These are phyloP conservation scores for Alternaria novae-zelandiae DNA, from an alignment of 2,329 filamentous ascomycete species.

Conservation along the genomic window DNA sequence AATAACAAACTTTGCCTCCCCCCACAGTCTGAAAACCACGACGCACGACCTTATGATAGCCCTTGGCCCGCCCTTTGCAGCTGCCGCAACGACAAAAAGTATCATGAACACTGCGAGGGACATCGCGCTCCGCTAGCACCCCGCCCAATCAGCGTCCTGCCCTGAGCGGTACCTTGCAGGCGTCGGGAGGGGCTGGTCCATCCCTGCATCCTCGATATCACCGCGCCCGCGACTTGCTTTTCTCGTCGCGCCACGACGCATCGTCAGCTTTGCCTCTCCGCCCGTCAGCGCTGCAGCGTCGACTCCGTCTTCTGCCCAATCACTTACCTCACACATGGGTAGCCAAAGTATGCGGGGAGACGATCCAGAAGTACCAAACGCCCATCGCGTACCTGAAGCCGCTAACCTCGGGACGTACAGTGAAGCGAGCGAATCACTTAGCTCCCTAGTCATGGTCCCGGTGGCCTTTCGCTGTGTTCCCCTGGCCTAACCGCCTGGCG, in stretches of 20 bases:
- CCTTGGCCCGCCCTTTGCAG: conserved; percentile 15
- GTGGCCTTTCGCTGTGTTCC: conserved; percentile 13
- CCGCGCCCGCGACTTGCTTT: conserved; percentile 1
- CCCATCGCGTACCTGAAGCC: conserved; percentile 25
- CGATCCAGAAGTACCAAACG: conserved; percentile 17
- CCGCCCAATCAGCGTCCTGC: conserved; percentile 22
- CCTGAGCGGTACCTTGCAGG: conserved; percentile 24
- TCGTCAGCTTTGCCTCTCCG: conserved; percentile 5
- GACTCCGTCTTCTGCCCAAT: neutral
- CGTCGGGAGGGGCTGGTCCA: conserved; percentile 16
- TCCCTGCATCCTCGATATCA: conserved; percentile 4
- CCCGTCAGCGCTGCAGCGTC: conserved; percentile 1
- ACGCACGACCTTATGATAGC: neutral
- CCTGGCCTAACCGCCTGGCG: conserved; percentile 28
- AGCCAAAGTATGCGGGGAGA: conserved; percentile 16
- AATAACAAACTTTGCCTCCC: neutral
- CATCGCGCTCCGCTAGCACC: conserved; percentile 5
- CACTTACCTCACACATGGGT: neutral
- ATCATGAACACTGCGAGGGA: conserved; percentile 14
- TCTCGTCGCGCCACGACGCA: neutral
- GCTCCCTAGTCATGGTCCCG: conserved; percentile 15
- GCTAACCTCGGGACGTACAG: conserved; percentile 23
- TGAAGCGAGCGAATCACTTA: conserved; percentile 29
- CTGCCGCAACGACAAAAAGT: conserved; percentile 21
- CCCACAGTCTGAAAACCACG: conserved; percentile 12